Evolutionary conservation across 2,329 filamentous ascomycete genomes (phyloP).

Genomic region (Fusarium sp.): DNA sequence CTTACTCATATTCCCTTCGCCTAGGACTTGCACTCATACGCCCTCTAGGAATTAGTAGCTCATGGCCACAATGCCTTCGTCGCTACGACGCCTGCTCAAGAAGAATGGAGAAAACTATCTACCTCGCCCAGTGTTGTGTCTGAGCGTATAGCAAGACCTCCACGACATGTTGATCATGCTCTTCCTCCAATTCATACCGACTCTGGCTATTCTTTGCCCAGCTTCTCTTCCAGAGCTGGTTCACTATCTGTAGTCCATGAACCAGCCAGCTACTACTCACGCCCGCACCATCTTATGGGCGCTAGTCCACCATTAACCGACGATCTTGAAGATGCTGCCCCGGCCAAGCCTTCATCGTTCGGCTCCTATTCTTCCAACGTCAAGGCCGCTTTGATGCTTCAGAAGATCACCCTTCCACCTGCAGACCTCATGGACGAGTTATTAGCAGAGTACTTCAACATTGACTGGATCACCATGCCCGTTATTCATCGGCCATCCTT

Average conservation of each 20-base stretch:
- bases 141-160: conserved; percentile 24
- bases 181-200: conserved; percentile 37
- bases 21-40: background rate
- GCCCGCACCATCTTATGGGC: conserved; percentile 31
- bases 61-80: conserved; percentile 25
- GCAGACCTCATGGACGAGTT: conserved; percentile 42
- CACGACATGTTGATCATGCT: conserved; percentile 26
- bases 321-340: conserved; percentile 38
- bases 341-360: conserved; percentile 36
- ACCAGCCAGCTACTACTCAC: conserved; percentile 28
- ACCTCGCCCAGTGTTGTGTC: conserved; percentile 28
- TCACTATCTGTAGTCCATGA: conserved; percentile 32
- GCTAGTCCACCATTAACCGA: conserved; percentile 41
- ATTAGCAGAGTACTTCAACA: conserved; percentile 37
- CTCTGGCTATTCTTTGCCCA: conserved; percentile 19
- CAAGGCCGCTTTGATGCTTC: conserved; percentile 40
- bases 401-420: conserved; percentile 40
- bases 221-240: conserved; percentile 18
- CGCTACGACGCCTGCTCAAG: conserved; percentile 30
- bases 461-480: conserved; percentile 41
- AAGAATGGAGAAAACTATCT: conserved; percentile 37
- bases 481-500: conserved; percentile 38
- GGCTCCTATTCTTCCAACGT: conserved; percentile 43
- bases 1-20: background rate
- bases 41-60: conserved; percentile 24